Base-by-base conservation (phyloP, 768 basidiomycete genomes). In the Lentinula boryana region DNA sequence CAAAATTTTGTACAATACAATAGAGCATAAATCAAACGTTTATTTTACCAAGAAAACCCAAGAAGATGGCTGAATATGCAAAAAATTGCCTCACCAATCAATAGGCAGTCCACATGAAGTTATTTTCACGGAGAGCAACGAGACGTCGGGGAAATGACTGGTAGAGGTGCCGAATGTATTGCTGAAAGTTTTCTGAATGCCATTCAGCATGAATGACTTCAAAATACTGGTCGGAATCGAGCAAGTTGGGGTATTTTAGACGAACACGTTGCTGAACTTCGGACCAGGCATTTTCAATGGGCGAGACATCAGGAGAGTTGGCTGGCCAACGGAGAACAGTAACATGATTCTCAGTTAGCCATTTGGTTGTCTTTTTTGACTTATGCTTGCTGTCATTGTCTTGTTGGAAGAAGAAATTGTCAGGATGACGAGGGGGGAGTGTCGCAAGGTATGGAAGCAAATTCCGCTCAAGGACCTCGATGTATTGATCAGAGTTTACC, bases 381-480 rank as follows among this genome's bases (percentile, higher is more conserved):
- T 65, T 75, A 65, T 77, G 75, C 64, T 76, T 77, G 10, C 68
- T 74, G 65, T 76, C 65, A 51, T 74, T 74, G 60, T 78, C 74
- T 18, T 78, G 75, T 56, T 73, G 70, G 56, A 74, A 76, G 55
- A 51, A 10, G 18, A 18, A 27, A 15, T 9, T 18, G 18, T 51
- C 10, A 5, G 50, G 18, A 36, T 36, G 36, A 51, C 4, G 18
- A 51, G 13, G 12, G 6, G 5, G 4, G 15, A 21, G 50, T 9
- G 6, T 15, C 8, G n/a, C 27, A 33, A 51, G 9, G 33, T 5
- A 10, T 10, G 18, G 23, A 33, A 51, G 50, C 6, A 51, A 16
- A 10, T 9, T 13, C 5, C 7, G 5, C 50, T 51, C 50, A 13
- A 27, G 33, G 50, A 51, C 16, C 6, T 51, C 18, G 18, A 33